Evolutionary conservation across 106 monocot species (phyloP), one percentile per base, ranked within the genome.

Genomic region (Xerophyta viscosa): DNA sequence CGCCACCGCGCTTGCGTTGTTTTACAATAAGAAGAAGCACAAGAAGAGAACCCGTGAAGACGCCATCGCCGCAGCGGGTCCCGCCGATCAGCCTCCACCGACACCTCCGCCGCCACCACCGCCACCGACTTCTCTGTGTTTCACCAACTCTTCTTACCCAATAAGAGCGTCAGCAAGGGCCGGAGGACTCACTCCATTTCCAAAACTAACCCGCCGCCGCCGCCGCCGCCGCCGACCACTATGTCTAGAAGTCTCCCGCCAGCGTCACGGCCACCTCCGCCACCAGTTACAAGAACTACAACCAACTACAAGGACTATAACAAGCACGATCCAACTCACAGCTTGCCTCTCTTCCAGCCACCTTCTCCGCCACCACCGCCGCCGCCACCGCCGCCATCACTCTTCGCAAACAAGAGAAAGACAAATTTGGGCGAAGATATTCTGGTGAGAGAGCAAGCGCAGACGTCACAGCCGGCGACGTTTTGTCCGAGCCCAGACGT

Each of bases 21-120:
- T 79, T 61, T 82, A 86, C 48, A 76, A 77, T 64, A 92, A 82
- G 77, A 85, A 69, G 62, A 75, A 52, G 54, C 71, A 55, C 41
- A 55, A 18, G 50, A 80, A 55, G 46, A 77, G 46, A 17, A 61
- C 48, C 49, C 49, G 65, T 43, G 45, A 72, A 27, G 78, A 78
- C 14, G 11, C 48, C 3, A 43, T 21, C n/a, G n/a, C n/a, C n/a
- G n/a, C n/a, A n/a, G n/a, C n/a, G n/a, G n/a, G n/a, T n/a, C n/a
- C n/a, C n/a, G n/a, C n/a, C n/a, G n/a, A n/a, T n/a, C n/a, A n/a
- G n/a, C n/a, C n/a, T 1, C 65, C 77, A 1, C 73, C 71, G 2
- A 61, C 79, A 0, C 83, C 74, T 0, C 81, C 70, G 8, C 51
- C 71, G 0, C 46, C 72, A 2, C 72, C 82, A 1, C n/a, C n/a